Evolutionary conservation across 2,329 filamentous ascomycete species (phyloP).

Genomic region (Alternaria triticina): DNA sequence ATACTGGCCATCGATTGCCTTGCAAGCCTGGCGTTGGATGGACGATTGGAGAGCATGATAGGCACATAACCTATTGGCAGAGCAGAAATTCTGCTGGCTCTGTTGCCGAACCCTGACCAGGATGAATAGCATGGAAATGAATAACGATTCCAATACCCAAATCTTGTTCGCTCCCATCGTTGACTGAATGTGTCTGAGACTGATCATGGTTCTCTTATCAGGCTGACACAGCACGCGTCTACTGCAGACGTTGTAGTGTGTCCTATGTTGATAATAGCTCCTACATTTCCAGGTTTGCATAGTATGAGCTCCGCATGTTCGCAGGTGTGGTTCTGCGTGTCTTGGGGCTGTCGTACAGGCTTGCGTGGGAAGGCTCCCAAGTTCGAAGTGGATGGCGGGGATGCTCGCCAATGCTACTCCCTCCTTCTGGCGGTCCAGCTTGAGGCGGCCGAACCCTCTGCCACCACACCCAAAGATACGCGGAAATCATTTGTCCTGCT

Average conservation of each 20-base stretch:
- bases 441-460: background rate
- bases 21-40: slow-evolving; percentile 27
- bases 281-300: background rate
- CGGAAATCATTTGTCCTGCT: background rate
- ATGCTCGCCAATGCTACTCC: background rate
- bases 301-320: background rate
- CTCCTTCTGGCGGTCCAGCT: background rate
- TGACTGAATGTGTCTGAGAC: background rate
- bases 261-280: background rate
- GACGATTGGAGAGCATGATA: slow-evolving; percentile 23
- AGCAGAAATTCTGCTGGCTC: slow-evolving; percentile 12
- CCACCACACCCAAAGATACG: background rate
- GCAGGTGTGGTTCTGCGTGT: background rate
- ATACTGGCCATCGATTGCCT: slow-evolving; percentile 18
- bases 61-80: slow-evolving; percentile 20
- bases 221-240: background rate
- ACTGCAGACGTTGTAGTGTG: background rate
- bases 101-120: slow-evolving; percentile 10
- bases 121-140: slow-evolving; percentile 26
- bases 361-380: background rate
- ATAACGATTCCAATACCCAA: slow-evolving; percentile 13
- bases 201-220: background rate
- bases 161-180: background rate
- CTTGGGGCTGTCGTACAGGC: background rate
- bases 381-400: background rate